Evolutionary conservation across 768 basidiomycete species (phyloP).

Genomic region (Termitomyces sp.): DNA sequence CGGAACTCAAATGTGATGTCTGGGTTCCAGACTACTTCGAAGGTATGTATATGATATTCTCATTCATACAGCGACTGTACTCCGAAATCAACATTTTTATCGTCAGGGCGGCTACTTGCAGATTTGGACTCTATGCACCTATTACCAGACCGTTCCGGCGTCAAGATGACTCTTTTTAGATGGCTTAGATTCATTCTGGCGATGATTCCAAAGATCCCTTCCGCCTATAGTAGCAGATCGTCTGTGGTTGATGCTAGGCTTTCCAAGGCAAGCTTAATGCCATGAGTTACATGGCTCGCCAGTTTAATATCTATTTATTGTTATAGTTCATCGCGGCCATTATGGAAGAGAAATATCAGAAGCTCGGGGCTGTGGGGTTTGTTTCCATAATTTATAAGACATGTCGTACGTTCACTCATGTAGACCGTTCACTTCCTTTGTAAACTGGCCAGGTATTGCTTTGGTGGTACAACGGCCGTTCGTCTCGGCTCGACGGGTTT

Average conservation of each 20-base stretch:
- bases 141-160: constrained; percentile 27
- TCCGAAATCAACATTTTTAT: not conserved
- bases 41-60: constrained; percentile 25
- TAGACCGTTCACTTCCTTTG: not conserved
- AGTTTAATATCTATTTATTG: not conserved
- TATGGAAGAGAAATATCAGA: constrained; percentile 31
- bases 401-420: not conserved
- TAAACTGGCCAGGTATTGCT: constrained; percentile 16
- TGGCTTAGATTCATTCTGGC: constrained; percentile 25
- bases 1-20: constrained; percentile 49
- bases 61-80: not conserved
- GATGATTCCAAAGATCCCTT: constrained; percentile 24
- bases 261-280: constrained; percentile 10
- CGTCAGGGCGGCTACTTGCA: constrained; percentile 27
- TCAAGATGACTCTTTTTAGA: constrained; percentile 24
- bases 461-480: constrained; percentile 16
- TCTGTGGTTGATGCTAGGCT: constrained; percentile 25
- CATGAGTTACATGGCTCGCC: not conserved
- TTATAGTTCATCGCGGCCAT: constrained; percentile 30
- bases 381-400: not conserved
- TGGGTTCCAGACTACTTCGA: constrained; percentile 62
- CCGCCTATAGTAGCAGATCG: constrained; percentile 26
- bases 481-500: constrained; percentile 15
- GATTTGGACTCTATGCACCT: constrained; percentile 17
- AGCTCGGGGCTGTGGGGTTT: constrained; percentile 36